These are phyloP conservation scores for Pseudogymnoascus verrucosus DNA, from an alignment of 2,329 filamentous ascomycete genomes.

Conservation along the genomic window DNA sequence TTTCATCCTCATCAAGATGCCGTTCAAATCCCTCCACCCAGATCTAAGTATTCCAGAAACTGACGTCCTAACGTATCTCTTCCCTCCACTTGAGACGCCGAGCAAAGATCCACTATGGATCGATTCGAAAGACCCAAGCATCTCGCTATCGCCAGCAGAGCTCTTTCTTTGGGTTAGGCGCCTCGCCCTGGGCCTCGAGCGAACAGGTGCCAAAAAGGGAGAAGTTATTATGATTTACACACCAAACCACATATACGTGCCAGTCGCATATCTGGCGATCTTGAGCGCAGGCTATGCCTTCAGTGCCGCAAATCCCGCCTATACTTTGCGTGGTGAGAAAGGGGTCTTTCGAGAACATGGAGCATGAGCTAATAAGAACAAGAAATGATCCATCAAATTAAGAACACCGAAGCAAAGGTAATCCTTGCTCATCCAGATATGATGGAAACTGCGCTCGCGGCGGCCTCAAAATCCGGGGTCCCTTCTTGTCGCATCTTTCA, in stretches of 20 bases:
- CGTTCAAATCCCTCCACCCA: constrained; percentile 17
- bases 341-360: neutral
- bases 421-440: constrained; percentile 42
- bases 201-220: constrained; percentile 36
- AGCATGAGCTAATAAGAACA: constrained; percentile 3
- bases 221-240: constrained; percentile 48
- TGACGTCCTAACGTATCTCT: constrained; percentile 20
- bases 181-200: constrained; percentile 40
- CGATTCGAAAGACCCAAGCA: constrained; percentile 38
- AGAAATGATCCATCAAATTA: constrained; percentile 46
- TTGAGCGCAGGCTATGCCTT: constrained; percentile 46
- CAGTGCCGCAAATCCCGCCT: constrained; percentile 45
- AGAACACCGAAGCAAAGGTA: constrained; percentile 41
- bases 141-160: constrained; percentile 39
- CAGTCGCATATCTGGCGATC: constrained; percentile 45
- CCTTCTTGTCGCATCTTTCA: constrained; percentile 37
- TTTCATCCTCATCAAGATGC: constrained; percentile 16
- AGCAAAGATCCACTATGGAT: constrained; percentile 44
- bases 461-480: constrained; percentile 35
- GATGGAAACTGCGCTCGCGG: constrained; percentile 36
- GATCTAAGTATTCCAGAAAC: constrained; percentile 18
- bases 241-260: constrained; percentile 47
- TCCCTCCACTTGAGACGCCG: constrained; percentile 33
- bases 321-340: constrained; percentile 38
- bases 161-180: constrained; percentile 43